Conservation (phyloP, 2,329 filamentous ascomycete genomes). For the Acrocalymma vagum region DNA sequence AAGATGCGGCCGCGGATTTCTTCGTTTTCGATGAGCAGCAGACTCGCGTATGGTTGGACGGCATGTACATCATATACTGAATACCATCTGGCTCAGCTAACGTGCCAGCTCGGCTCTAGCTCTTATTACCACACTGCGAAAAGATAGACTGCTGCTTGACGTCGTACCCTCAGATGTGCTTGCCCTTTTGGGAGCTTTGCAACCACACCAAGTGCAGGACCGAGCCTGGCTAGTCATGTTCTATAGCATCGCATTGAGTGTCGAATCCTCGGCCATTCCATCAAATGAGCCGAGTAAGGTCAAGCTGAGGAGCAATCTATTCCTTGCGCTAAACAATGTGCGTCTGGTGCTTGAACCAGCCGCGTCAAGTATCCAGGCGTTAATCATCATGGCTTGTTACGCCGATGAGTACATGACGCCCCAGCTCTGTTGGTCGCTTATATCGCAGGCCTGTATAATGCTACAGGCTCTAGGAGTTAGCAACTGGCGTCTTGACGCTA, state of each 20-base stretch:
- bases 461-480: conserved; percentile 7
- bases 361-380: conserved; percentile 2
- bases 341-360: conserved; percentile 9
- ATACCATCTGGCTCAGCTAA: not conserved
- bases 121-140: not conserved
- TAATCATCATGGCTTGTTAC: conserved; percentile 2
- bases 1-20: not conserved
- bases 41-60: not conserved
- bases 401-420: conserved; percentile 7
- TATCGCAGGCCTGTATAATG: conserved; percentile 11
- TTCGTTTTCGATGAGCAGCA: not conserved
- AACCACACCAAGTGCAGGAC: conserved; percentile 1
- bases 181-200: not conserved
- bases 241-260: conserved; percentile 9
- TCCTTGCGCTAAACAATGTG: conserved; percentile 9
- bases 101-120: not conserved
- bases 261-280: not conserved
- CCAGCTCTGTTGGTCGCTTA: conserved; percentile 5
- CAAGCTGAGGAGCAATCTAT: conserved; percentile 8
- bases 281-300: too few relatives aligned
- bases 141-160: not conserved
- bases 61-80: not conserved
- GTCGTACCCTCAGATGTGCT: conserved; percentile 5
- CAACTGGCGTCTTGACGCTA: conserved; percentile 4
- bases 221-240: conserved; percentile 13